Evolutionary conservation across 1,284 basidiomycete species (phyloP).

Genomic region (Violaceomyces palustris): DNA sequence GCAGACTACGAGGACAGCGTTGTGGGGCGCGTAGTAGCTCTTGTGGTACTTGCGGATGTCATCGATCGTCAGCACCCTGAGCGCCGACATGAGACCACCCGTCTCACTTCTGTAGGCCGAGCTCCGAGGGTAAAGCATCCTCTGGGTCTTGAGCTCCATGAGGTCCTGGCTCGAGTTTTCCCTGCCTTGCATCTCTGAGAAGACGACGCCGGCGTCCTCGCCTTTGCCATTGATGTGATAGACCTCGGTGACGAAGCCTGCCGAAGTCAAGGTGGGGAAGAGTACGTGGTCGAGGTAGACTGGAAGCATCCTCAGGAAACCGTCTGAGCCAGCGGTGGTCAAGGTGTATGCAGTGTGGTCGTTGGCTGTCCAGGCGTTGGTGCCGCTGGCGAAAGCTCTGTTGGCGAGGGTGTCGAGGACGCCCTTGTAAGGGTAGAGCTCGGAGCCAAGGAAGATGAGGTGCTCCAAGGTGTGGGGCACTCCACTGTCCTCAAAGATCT

Average conservation of each 20-base stretch:
- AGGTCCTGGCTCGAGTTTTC: constrained; percentile 87
- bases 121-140: constrained; percentile 69
- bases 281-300: constrained; percentile 96
- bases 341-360: constrained; percentile 76
- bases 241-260: constrained; percentile 81
- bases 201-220: constrained; percentile 91
- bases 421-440: constrained; percentile 80
- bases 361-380: constrained; percentile 63
- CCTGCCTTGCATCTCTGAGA: constrained; percentile 79
- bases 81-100: constrained; percentile 86
- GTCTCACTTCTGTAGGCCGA: constrained; percentile 95
- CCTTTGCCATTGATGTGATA: constrained; percentile 80
- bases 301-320: constrained; percentile 88
- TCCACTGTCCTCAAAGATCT: constrained; percentile 63
- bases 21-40: constrained; percentile 90
- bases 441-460: constrained; percentile 49
- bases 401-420: constrained; percentile 96
- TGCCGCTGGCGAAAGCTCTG: constrained; percentile 81
- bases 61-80: constrained; percentile 83
- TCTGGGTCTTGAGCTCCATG: constrained; percentile 65
- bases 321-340: constrained; percentile 92
- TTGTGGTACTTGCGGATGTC: constrained; percentile 79
- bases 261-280: constrained; percentile 87
- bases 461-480: constrained; percentile 50
- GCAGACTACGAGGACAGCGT: constrained; percentile 75